Evolutionary conservation across 257 asterid genomes (phyloP).

Genomic region (Salvia hispanica): DNA sequence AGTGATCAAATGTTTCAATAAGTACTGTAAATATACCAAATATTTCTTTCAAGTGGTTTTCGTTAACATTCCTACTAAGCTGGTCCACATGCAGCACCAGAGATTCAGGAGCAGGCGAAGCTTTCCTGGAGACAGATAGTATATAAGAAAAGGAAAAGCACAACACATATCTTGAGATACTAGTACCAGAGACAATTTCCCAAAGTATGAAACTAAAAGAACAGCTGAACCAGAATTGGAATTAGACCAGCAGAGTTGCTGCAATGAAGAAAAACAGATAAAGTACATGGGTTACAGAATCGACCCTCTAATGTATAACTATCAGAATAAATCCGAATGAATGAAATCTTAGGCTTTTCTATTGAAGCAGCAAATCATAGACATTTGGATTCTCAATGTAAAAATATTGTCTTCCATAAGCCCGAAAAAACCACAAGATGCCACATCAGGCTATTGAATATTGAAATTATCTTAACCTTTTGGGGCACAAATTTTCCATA

Average conservation of each 20-base stretch:
- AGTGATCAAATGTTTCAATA: background rate
- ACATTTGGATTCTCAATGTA: background rate
- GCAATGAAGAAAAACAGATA: constrained; percentile 1
- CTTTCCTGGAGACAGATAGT: constrained; percentile 63
- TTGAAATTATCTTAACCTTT: background rate
- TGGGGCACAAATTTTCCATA: background rate
- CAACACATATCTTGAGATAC: background rate
- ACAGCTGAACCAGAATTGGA: background rate
- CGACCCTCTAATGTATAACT: background rate
- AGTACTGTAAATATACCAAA: constrained; percentile 57
- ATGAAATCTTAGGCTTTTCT: too few species aligned
- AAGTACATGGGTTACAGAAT: background rate
- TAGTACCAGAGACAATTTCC: background rate
- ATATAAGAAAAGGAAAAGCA: constrained; percentile 12
- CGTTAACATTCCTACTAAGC: constrained; percentile 92
- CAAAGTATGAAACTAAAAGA: background rate
- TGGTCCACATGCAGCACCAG: constrained; percentile 89
- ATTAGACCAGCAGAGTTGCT: constrained; percentile 1
- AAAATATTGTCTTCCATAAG: background rate
- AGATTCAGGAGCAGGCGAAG: constrained; percentile 86
- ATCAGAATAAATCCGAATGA: background rate
- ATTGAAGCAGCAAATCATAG: background rate
- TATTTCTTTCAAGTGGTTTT: constrained; percentile 92
- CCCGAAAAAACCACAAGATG: constrained; percentile 6
- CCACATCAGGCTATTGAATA: background rate